phyloP scores from a whole-genome alignment of 1,139 yeast genomes.

The Zygoascus hellenicus region DNA sequence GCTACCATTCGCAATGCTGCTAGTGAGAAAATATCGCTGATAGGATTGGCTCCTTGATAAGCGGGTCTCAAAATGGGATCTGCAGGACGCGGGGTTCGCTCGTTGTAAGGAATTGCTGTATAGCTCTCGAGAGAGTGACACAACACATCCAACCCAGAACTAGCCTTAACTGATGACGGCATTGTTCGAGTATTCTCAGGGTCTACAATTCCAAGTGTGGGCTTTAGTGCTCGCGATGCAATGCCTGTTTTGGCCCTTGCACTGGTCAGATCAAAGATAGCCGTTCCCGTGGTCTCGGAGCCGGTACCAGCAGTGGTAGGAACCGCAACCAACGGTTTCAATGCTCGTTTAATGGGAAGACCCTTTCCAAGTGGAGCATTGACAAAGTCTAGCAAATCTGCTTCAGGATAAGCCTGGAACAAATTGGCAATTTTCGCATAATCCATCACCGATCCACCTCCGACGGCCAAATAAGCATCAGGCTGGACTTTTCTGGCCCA shows the following conservation, averaged over 20 bases:
- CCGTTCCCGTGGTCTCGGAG: constrained; percentile 43
- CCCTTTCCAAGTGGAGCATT: constrained; percentile 42
- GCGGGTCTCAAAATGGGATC: constrained; percentile 39
- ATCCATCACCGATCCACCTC: constrained; percentile 41
- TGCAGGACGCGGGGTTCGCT: constrained; percentile 37
- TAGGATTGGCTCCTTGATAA: constrained; percentile 41
- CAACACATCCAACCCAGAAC: constrained; percentile 42
- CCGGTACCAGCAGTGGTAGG: constrained; percentile 45
- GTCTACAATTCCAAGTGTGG: constrained; percentile 38
- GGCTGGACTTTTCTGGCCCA: constrained; percentile 36
- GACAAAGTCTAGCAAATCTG: constrained; percentile 38
- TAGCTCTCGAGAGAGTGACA: constrained; percentile 43
- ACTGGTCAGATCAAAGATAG: constrained; percentile 35
- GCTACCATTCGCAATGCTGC: constrained; percentile 37
- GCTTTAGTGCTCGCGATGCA: constrained; percentile 37
- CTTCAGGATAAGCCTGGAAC: constrained; percentile 36
- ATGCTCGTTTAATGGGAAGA: constrained; percentile 31
- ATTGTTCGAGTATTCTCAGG: constrained; percentile 39
- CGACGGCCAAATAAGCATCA: constrained; percentile 39
- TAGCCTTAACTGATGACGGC: constrained; percentile 41
- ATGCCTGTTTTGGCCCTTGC: constrained; percentile 39
- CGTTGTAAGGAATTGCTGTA: constrained; percentile 39
- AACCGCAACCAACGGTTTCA: constrained; percentile 39
- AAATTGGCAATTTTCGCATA: constrained; percentile 39
- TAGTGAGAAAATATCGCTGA: constrained; percentile 37